Percentiles rank a stretch among this genome's conserved stretches.
Conservation (phyloP, 2,329 filamentous ascomycete species). For the Stagonosporopsis cucurbitacearum region DNA sequence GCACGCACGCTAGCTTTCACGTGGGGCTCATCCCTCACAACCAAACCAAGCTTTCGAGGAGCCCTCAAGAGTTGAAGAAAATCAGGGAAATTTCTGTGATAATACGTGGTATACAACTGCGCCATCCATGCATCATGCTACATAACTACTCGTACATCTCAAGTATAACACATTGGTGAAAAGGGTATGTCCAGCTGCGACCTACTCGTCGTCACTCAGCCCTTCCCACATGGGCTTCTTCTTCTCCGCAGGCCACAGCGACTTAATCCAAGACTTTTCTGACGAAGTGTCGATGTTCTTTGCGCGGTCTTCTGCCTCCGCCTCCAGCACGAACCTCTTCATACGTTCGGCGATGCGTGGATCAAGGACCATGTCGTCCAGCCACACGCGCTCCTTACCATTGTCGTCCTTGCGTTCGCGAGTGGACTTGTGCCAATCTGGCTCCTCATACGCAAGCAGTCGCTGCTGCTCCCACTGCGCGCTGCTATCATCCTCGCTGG, state of each 20-base stretch:
- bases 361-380: conserved; percentile 77
- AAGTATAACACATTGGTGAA: conserved; percentile 30
- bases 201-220: conserved; percentile 36
- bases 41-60: background rate
- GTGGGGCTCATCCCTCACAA: background rate
- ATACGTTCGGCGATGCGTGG: conserved; percentile 77
- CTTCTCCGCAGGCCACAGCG: conserved; percentile 43
- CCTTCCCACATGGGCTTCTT: conserved; percentile 44
- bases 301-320: conserved; percentile 73
- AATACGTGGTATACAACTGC: conserved; percentile 20
- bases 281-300: conserved; percentile 29
- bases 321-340: conserved; percentile 74
- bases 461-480: conserved; percentile 66
- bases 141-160: conserved; percentile 39
- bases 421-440: conserved; percentile 83
- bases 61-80: background rate
- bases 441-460: conserved; percentile 73
- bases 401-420: conserved; percentile 61
- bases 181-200: conserved; percentile 27
- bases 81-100: background rate
- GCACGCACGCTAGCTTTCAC: conserved; percentile 13
- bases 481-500: conserved; percentile 42
- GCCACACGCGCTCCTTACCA: conserved; percentile 70
- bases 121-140: conserved; percentile 32
- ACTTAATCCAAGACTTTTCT: conserved; percentile 38